These are phyloP conservation scores for Arabidopsis hybrid DNA, from an alignment of 441 rosid genomes.

Conservation along the genomic window DNA sequence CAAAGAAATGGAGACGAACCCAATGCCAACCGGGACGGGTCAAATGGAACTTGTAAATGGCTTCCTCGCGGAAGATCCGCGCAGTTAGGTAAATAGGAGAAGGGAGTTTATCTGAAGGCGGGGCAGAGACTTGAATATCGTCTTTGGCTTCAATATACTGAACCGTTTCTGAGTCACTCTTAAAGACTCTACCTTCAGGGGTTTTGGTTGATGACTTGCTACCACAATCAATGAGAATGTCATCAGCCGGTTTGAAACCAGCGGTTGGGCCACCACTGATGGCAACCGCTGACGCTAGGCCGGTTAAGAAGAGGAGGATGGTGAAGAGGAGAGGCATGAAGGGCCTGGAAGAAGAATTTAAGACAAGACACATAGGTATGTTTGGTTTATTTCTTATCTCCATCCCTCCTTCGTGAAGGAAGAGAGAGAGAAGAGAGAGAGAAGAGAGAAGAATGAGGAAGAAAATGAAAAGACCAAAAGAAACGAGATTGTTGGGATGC, in stretches of 20 bases:
- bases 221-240: constrained; percentile 74
- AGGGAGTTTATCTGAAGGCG: constrained; percentile 61
- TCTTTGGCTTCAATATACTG: constrained; percentile 60
- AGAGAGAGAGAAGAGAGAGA: constrained; percentile 44
- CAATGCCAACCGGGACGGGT: constrained; percentile 73
- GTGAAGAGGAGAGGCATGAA: constrained; percentile 42
- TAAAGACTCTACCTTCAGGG: constrained; percentile 71
- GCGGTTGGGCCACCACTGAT: not conserved
- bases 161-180: constrained; percentile 61
- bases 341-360: constrained; percentile 46
- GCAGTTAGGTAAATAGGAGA: constrained; percentile 68
- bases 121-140: constrained; percentile 54
- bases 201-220: constrained; percentile 49
- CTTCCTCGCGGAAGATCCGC: constrained; percentile 61
- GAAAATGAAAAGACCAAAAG: constrained; percentile 34
- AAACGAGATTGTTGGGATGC: constrained; percentile 34
- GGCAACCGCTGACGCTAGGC: constrained; percentile 13
- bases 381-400: constrained; percentile 57
- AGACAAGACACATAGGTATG: not conserved
- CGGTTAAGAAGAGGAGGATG: constrained; percentile 41
- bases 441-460: constrained; percentile 29
- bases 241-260: constrained; percentile 58
- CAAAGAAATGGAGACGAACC: constrained; percentile 77
- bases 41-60: constrained; percentile 58
- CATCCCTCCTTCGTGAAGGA: constrained; percentile 65